Evolutionary conservation across 768 basidiomycete genomes (phyloP).

Genomic region (Boletus rufocinnamomeus): DNA sequence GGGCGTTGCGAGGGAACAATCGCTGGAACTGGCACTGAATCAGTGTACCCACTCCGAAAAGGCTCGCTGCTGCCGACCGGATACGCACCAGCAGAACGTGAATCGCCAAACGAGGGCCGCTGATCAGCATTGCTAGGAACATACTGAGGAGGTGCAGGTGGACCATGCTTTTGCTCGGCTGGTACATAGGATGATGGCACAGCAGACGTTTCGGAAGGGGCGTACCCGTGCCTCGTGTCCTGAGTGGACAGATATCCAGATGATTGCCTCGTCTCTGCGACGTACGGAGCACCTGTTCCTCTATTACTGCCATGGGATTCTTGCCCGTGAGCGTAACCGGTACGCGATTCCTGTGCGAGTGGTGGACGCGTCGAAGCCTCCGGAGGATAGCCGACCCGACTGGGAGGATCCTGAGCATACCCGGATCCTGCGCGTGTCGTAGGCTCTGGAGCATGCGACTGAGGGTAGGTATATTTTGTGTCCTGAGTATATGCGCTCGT

Average conservation of each 20-base stretch:
- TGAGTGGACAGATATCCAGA: conserved; percentile 22
- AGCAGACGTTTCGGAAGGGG: conserved; percentile 17
- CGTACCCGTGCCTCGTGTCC: conserved; percentile 26
- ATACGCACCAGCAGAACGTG: conserved; percentile 24
- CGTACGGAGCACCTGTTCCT: conserved; percentile 6
- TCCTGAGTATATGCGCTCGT: too few relatives aligned
- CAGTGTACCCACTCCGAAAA: conserved; percentile 18
- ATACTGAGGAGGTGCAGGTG: conserved; percentile 15
- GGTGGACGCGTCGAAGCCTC: conserved; percentile 20
- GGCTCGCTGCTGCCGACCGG: conserved; percentile 9
- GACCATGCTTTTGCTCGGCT: conserved; percentile 24
- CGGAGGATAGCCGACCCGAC: conserved; percentile 15
- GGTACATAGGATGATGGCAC: conserved; percentile 18
- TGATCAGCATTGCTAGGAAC: conserved; percentile 19
- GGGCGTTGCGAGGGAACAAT: conserved; percentile 24
- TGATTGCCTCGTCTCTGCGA: conserved; percentile 24
- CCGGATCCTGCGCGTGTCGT: conserved; percentile 14
- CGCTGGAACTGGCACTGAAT: conserved; percentile 16
- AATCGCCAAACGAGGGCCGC: conserved; percentile 25
- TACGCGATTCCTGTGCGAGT: conserved; percentile 22
- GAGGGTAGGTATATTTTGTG: conserved; percentile 25
- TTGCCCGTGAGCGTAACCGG: conserved; percentile 18
- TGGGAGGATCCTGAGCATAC: conserved; percentile 20
- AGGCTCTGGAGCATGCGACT: conserved; percentile 20
- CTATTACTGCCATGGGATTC: conserved; percentile 21